These are phyloP conservation scores for Diaporthe nobilis DNA, from an alignment of 2,329 filamentous ascomycete species.

Conservation along the genomic window DNA sequence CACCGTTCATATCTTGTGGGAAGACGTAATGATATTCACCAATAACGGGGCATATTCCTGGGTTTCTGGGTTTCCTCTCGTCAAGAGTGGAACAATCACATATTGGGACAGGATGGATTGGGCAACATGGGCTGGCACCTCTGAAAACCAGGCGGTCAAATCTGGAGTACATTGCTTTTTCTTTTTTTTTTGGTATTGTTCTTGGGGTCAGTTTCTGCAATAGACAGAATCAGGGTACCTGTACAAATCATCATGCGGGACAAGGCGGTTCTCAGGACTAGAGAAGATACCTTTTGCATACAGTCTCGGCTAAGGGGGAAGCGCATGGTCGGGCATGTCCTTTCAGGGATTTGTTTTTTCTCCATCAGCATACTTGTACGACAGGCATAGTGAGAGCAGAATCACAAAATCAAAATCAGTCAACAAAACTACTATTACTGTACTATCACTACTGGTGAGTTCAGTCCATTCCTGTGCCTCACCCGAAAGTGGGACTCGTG, in stretches of 20 bases:
- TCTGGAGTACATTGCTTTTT: neutral
- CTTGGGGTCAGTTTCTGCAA: constrained; percentile 40
- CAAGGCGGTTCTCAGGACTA: constrained; percentile 6
- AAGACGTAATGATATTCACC: constrained; percentile 32
- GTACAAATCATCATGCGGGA: constrained; percentile 18
- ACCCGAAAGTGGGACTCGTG: constrained; percentile 8
- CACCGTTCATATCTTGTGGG: constrained; percentile 17
- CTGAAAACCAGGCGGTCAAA: constrained; percentile 28
- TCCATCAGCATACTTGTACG: constrained; percentile 19
- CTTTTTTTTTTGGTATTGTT: neutral
- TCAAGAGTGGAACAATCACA: neutral
- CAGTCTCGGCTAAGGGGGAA: neutral
- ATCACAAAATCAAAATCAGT: neutral
- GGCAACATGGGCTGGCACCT: constrained; percentile 33
- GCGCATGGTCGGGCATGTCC: constrained; percentile 19
- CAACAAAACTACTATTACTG: neutral
- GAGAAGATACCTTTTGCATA: constrained; percentile 29
- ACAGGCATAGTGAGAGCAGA: constrained; percentile 13
- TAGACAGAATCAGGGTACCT: constrained; percentile 26
- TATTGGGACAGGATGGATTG: neutral
- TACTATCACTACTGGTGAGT: neutral
- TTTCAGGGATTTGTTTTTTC: constrained; percentile 15
- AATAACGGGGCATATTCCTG: neutral
- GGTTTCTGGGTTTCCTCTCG: neutral
- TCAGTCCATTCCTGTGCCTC: neutral